These are phyloP conservation scores for Kappamyces sp. DNA, from an alignment of 192 early-diverging fungal species.

Conservation along the genomic window DNA sequence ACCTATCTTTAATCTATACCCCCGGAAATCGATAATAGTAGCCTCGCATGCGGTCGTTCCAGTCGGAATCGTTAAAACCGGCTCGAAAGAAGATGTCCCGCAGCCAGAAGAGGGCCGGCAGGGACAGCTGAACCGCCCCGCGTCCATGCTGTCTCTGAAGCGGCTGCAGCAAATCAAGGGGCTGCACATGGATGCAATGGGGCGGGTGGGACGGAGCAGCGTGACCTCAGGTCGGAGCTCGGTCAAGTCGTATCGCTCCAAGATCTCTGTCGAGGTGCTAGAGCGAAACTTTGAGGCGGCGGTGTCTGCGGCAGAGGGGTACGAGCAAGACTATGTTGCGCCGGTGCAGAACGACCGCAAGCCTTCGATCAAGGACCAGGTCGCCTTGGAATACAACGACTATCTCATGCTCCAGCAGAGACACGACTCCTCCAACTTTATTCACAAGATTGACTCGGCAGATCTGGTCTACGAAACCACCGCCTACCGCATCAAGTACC, in stretches of 20 bases:
- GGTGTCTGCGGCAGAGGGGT: background rate
- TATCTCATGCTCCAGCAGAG: constrained; percentile 51
- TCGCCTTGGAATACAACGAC: constrained; percentile 42
- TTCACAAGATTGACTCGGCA: constrained; percentile 50
- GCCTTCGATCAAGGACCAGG: background rate
- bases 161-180: background rate
- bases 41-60: constrained; percentile 6
- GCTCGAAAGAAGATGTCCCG: background rate
- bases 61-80: constrained; percentile 6
- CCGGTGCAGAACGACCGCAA: background rate
- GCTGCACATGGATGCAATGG: background rate
- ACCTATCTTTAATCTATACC: constrained; percentile 39
- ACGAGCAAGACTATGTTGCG: background rate
- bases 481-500: constrained; percentile 39
- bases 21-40: constrained; percentile 35
- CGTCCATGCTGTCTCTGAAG: background rate
- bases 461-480: constrained; percentile 46
- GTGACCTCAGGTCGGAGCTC: constrained; percentile 2
- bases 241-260: constrained; percentile 17
- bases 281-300: background rate
- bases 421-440: constrained; percentile 47
- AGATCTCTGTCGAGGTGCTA: constrained; percentile 13
- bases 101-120: background rate
- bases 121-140: background rate
- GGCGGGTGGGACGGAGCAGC: background rate